phyloP scores from a whole-genome alignment of 176 grass and related monocot genomes.

The Eremochloa ophiuroides region DNA sequence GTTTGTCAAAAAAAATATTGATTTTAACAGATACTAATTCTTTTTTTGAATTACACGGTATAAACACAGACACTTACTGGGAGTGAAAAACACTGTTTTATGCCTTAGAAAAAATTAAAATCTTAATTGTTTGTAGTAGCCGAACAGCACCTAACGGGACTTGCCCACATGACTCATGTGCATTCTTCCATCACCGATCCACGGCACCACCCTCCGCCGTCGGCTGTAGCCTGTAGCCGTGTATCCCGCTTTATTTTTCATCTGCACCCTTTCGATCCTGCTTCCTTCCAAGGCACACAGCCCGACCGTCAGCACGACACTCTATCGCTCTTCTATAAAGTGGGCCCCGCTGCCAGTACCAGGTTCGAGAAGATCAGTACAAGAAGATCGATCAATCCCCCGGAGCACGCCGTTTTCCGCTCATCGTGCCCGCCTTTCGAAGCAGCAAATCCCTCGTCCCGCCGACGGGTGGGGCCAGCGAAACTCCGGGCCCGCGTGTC shows the following conservation, averaged over 20 bases:
- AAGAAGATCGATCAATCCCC: neutral
- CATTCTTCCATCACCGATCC: too few species aligned
- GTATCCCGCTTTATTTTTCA: too few species aligned
- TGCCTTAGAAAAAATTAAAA: too few species aligned
- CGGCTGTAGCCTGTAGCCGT: neutral
- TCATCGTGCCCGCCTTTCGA: neutral
- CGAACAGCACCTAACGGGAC: too few species aligned
- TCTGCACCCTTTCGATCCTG: neutral
- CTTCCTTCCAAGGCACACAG: neutral
- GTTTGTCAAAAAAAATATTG: too few species aligned
- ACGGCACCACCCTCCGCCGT: neutral
- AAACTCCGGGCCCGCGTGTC: neutral
- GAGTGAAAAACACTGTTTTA: too few species aligned
- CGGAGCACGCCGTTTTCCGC: neutral
- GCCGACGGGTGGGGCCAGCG: neutral
- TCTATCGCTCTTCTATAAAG: neutral
- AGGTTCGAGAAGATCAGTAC: neutral
- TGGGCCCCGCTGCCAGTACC: neutral
- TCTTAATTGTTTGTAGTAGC: too few species aligned
- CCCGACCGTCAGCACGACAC: neutral
- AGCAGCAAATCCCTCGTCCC: neutral
- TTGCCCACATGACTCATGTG: too few species aligned
- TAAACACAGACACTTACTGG: too few species aligned
- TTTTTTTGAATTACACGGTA: too few species aligned
- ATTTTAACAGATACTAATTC: too few species aligned